Percentiles rank a stretch among this genome's conserved stretches.
phyloP scores from a whole-genome alignment of 345 rosid species.

The Conringia planisiliqua region DNA sequence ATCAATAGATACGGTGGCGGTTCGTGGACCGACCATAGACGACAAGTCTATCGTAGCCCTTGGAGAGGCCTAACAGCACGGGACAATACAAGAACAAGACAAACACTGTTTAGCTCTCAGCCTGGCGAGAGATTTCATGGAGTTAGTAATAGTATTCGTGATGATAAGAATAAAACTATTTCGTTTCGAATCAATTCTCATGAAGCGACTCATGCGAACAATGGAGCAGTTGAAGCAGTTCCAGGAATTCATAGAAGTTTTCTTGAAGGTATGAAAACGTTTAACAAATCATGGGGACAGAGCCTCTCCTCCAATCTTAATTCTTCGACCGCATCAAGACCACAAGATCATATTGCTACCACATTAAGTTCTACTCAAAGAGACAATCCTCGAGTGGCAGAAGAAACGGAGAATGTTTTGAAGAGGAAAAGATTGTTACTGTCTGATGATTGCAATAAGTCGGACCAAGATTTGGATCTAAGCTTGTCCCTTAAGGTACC shows the following conservation, averaged over 20 bases:
- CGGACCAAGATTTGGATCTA: constrained; percentile 50
- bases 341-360: constrained; percentile 15
- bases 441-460: constrained; percentile 21
- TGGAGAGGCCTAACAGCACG: constrained; percentile 38
- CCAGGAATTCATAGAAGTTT: constrained; percentile 28
- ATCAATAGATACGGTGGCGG: constrained; percentile 44
- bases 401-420: constrained; percentile 25
- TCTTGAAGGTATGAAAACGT: constrained; percentile 33
- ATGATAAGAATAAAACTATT: constrained; percentile 29
- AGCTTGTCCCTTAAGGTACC: constrained; percentile 57
- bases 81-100: constrained; percentile 34
- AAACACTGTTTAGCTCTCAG: constrained; percentile 35
- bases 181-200: constrained; percentile 25
- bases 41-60: constrained; percentile 30
- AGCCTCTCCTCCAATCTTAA: constrained; percentile 24
- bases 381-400: constrained; percentile 14
- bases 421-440: constrained; percentile 44
- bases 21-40: constrained; percentile 42
- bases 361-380: constrained; percentile 12
- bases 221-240: constrained; percentile 22
- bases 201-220: constrained; percentile 8
- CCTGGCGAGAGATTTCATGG: constrained; percentile 32
- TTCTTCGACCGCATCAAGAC: constrained; percentile 20
- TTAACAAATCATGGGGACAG: constrained; percentile 36
- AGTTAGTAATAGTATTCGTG: constrained; percentile 20